Percentiles rank a stretch among this genome's conserved stretches.
These are phyloP conservation scores for Trichoderma pleuroti DNA, from an alignment of 2,329 filamentous ascomycete species.

Conservation along the genomic window DNA sequence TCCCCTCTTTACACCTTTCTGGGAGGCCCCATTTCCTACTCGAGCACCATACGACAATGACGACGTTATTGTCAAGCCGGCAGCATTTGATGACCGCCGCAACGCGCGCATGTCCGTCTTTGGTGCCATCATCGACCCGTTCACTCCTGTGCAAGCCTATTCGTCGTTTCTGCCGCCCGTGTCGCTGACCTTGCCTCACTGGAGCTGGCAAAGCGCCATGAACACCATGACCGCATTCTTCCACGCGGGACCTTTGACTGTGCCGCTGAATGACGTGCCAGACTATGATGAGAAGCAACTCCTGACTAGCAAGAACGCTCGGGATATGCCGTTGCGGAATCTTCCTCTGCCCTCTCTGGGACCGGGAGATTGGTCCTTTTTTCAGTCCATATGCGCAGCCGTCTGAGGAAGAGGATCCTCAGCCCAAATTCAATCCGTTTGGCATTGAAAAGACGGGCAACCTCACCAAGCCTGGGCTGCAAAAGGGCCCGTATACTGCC, in stretches of 20 bases:
- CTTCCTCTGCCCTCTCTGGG: neutral
- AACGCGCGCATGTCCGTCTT: neutral
- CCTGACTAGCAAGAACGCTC: neutral
- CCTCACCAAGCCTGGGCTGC: neutral
- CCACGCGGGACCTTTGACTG: slow-evolving; percentile 33
- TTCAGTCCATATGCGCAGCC: neutral
- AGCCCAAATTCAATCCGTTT: neutral
- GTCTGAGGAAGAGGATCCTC: neutral
- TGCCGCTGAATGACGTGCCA: slow-evolving; percentile 15
- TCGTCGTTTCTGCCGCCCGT: slow-evolving; percentile 31
- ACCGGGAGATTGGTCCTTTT: neutral
- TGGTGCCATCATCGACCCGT: neutral
- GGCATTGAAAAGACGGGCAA: neutral
- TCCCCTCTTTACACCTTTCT: neutral
- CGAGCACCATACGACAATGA: neutral
- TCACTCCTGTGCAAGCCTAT: neutral
- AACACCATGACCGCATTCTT: slow-evolving; percentile 41
- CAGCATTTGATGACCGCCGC: neutral
- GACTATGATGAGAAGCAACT: neutral
- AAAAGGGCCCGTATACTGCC: neutral
- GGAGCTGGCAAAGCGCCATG: slow-evolving; percentile 38
- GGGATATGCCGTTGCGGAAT: neutral
- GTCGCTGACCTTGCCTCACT: slow-evolving; percentile 31
- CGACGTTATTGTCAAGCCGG: neutral
- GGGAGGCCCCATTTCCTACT: neutral